Percentiles rank a stretch among this genome's conserved stretches.
phyloP scores from a whole-genome alignment of 257 asterid genomes.

The Solanum lycopersicoides region DNA sequence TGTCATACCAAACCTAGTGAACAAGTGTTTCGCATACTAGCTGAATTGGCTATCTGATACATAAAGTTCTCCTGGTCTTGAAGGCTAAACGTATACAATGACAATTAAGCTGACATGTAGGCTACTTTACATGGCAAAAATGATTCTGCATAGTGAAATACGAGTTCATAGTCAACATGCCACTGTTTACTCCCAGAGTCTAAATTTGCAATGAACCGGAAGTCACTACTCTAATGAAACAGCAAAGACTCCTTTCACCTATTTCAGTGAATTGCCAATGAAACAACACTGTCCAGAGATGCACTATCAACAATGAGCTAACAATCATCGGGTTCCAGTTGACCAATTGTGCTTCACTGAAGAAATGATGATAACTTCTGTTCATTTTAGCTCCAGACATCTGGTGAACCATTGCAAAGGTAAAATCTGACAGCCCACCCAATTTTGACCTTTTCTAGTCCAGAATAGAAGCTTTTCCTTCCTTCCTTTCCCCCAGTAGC shows the following conservation, averaged over 20 bases:
- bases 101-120: background rate
- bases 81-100: background rate
- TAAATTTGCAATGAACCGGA: background rate
- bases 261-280: background rate
- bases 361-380: background rate
- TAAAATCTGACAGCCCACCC: background rate
- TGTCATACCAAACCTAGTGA: background rate
- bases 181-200: background rate
- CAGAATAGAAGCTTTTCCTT: background rate
- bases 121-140: background rate
- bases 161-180: background rate
- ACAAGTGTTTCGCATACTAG: background rate
- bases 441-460: background rate
- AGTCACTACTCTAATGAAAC: background rate
- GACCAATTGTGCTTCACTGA: background rate
- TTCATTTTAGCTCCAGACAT: background rate
- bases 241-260: background rate
- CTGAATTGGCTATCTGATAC: background rate
- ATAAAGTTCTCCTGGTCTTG: background rate
- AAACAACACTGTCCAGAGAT: background rate
- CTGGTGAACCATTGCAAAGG: background rate
- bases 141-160: background rate
- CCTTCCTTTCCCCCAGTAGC: background rate
- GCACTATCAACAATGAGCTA: background rate
- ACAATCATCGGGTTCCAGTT: background rate